A percentile compares a stretch with the other conserved stretches of the same genome.
Conservation (phyloP, 2,329 filamentous ascomycete genomes). For the Aspergillus hortae region DNA sequence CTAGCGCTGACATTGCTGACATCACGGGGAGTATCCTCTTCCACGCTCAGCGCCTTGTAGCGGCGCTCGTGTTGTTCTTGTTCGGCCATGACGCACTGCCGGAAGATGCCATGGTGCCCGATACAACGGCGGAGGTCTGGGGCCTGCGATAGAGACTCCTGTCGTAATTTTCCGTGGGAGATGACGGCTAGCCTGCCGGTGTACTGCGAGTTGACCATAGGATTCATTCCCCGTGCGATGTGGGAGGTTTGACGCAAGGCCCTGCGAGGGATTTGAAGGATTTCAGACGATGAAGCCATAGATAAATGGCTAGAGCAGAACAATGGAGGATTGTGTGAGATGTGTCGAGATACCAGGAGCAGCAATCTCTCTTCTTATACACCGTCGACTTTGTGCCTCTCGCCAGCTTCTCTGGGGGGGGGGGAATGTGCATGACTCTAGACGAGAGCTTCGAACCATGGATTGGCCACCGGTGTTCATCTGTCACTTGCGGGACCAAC, state of each 20-base stretch:
- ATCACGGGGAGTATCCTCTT: neutral
- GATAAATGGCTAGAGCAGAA: neutral
- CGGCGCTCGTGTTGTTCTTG: conserved; percentile 8
- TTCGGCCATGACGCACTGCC: conserved; percentile 10
- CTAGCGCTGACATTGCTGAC: neutral
- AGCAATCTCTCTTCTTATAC: neutral
- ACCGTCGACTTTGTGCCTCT: neutral
- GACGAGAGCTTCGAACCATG: neutral
- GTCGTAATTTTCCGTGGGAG: conserved; percentile 13
- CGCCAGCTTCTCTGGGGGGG: neutral
- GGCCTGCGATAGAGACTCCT: conserved; percentile 9
- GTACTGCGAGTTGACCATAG: neutral
- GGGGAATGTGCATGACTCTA: neutral
- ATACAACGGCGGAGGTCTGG: conserved; percentile 16
- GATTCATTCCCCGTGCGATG: neutral
- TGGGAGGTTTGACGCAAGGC: neutral
- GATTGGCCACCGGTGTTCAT: neutral
- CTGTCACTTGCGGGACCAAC: neutral
- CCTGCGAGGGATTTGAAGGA: neutral
- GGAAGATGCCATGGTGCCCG: conserved; percentile 14
- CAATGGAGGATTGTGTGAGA: neutral
- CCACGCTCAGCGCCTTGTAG: neutral
- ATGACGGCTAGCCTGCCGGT: conserved; percentile 2
- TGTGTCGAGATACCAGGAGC: neutral
- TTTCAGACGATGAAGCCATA: neutral